These are phyloP conservation scores for Trichocomaceae sp. DNA, from an alignment of 2,329 filamentous ascomycete genomes.

Conservation along the genomic window DNA sequence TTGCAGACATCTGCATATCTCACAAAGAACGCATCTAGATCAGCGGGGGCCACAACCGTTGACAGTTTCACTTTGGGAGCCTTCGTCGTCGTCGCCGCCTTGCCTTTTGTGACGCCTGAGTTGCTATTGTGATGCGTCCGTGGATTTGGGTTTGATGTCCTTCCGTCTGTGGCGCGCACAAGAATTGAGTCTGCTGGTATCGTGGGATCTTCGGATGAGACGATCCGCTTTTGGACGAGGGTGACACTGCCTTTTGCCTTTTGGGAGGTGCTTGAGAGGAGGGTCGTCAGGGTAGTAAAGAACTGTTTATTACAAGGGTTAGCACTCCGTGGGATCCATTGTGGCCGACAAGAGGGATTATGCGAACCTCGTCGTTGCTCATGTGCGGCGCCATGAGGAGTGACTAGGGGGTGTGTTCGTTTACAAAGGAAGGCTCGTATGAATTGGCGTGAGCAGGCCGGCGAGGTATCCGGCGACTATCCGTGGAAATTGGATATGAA, in stretches of 20 bases:
- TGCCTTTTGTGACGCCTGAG: conserved; percentile 30
- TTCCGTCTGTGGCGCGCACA: conserved; percentile 78
- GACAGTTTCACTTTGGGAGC: conserved; percentile 65
- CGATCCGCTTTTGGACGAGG: conserved; percentile 41
- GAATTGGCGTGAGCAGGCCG: neutral
- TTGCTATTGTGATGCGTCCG: conserved; percentile 21
- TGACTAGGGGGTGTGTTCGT: neutral
- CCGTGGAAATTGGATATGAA: neutral
- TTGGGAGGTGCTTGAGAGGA: conserved; percentile 35
- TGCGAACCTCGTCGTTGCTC: conserved; percentile 36
- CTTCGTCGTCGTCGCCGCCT: conserved; percentile 31
- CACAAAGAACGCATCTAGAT: conserved; percentile 72
- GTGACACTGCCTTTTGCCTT: conserved; percentile 38
- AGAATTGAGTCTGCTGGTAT: conserved; percentile 53
- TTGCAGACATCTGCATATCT: conserved; percentile 90
- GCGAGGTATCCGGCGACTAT: neutral
- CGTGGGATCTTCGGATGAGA: conserved; percentile 60
- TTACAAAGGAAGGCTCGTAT: neutral
- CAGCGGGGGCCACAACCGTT: conserved; percentile 70
- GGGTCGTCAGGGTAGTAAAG: conserved; percentile 34
- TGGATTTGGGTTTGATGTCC: conserved; percentile 44
- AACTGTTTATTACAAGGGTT: conserved; percentile 29
- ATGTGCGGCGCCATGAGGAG: conserved; percentile 30
- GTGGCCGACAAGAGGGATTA: conserved; percentile 4
- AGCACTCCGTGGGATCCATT: conserved; percentile 15